Conservation (phyloP, 371 early-diverging fungal genomes). For the Mucor velutinosus region DNA sequence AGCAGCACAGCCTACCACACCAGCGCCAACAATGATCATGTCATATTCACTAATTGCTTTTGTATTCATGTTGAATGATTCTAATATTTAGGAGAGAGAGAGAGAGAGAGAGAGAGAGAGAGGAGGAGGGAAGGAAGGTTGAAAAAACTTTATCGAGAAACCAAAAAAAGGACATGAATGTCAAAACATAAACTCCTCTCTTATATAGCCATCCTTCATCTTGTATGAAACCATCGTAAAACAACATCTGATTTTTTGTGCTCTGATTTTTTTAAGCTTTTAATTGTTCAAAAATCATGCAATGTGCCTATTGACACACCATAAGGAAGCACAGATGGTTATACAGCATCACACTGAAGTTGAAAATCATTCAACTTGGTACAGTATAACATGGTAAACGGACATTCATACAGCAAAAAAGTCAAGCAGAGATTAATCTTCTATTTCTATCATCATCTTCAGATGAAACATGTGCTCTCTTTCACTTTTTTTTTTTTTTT, state of each 20-base stretch:
- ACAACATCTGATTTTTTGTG: neutral
- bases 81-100: too few species aligned
- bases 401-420: neutral
- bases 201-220: neutral
- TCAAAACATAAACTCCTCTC: neutral
- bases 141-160: neutral
- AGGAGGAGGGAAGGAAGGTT: neutral
- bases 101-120: too few species aligned
- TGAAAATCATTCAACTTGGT: neutral
- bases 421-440: neutral
- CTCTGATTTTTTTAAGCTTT: neutral
- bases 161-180: neutral
- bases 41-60: conserved; percentile 49
- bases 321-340: neutral
- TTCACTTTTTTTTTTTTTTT: neutral
- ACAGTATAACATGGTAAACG: neutral
- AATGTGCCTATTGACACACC: neutral
- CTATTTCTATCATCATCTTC: neutral
- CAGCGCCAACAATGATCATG: conserved; percentile 87
- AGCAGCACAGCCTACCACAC: conserved; percentile 83
- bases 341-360: neutral
- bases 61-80: neutral
- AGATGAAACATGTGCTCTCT: neutral
- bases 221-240: neutral
- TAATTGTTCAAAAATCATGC: neutral